phyloP scores from a whole-genome alignment of 2,329 filamentous ascomycete species.

The Aspergillus intermedius region DNA sequence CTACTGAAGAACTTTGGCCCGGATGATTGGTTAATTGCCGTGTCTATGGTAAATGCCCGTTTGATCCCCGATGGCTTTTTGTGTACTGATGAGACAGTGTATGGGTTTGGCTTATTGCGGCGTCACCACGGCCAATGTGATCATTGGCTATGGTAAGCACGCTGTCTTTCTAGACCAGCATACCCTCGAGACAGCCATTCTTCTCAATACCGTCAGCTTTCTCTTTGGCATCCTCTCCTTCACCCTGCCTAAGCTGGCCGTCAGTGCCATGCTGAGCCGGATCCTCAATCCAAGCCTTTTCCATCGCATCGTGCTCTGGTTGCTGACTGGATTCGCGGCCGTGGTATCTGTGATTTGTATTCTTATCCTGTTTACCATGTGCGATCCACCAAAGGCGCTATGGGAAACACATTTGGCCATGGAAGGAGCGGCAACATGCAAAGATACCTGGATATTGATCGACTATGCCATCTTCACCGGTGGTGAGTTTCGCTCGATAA shows the following conservation, averaged over 20 bases:
- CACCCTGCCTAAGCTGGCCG: conserved; percentile 23
- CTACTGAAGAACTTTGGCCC: conserved; percentile 28
- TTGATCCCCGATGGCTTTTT: not conserved
- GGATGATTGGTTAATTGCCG: conserved; percentile 34
- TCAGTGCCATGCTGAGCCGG: conserved; percentile 20
- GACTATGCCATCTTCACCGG: conserved; percentile 37
- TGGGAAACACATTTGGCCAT: conserved; percentile 30
- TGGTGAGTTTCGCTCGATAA: conserved; percentile 21
- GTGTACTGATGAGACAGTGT: conserved; percentile 3
- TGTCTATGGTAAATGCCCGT: conserved; percentile 23
- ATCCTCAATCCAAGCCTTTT: conserved; percentile 20
- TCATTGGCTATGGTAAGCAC: conserved; percentile 37
- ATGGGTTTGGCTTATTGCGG: conserved; percentile 8
- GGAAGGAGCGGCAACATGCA: conserved; percentile 28
- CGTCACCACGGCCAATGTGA: conserved; percentile 31
- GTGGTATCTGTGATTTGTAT: conserved; percentile 30
- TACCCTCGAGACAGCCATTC: conserved; percentile 20
- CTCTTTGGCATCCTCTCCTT: conserved; percentile 25
- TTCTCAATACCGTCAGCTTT: conserved; percentile 22
- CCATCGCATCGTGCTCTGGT: conserved; percentile 17
- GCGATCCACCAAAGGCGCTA: conserved; percentile 32
- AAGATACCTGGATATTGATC: conserved; percentile 31
- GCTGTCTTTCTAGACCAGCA: conserved; percentile 22
- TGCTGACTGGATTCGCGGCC: conserved; percentile 24
- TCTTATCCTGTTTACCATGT: conserved; percentile 39